A percentile compares a stretch with the other conserved stretches of the same genome.
Conservation (phyloP, 2,329 filamentous ascomycete species). For the Ambrosiella beaveri region DNA sequence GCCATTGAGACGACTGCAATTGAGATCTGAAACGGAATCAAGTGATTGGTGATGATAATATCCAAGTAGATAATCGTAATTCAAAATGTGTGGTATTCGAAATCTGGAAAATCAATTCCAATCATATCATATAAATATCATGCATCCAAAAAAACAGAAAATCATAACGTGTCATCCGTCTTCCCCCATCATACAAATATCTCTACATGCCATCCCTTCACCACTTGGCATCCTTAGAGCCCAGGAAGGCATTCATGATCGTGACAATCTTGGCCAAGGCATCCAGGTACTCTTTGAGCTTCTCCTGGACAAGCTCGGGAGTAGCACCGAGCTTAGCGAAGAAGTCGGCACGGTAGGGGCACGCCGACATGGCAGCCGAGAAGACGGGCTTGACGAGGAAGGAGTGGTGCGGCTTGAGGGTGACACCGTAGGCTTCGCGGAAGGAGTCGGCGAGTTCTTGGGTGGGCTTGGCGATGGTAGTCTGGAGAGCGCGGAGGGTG, state of each 20-base stretch:
- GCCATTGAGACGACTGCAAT: conserved; percentile 23
- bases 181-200: too few relatives aligned
- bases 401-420: conserved; percentile 81
- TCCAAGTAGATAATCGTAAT: background rate
- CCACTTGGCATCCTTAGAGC: conserved; percentile 41
- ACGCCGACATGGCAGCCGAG: conserved; percentile 79
- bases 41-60: background rate
- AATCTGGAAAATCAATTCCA: background rate
- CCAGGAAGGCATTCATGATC: conserved; percentile 50
- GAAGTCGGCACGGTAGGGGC: conserved; percentile 85
- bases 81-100: too few relatives aligned
- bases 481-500: conserved; percentile 65
- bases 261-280: conserved; percentile 59
- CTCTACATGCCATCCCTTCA: conserved; percentile 19
- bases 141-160: background rate
- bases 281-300: conserved; percentile 55
- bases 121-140: background rate
- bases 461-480: conserved; percentile 49
- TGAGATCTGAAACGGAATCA: conserved; percentile 12
- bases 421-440: conserved; percentile 64
- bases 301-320: conserved; percentile 40
- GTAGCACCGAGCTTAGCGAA: conserved; percentile 69
- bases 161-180: background rate
- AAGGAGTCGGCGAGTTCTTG: conserved; percentile 79
- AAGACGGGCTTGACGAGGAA: conserved; percentile 87